Conservation (phyloP, 2,329 filamentous ascomycete genomes). For the Paradendryphiella salina region DNA sequence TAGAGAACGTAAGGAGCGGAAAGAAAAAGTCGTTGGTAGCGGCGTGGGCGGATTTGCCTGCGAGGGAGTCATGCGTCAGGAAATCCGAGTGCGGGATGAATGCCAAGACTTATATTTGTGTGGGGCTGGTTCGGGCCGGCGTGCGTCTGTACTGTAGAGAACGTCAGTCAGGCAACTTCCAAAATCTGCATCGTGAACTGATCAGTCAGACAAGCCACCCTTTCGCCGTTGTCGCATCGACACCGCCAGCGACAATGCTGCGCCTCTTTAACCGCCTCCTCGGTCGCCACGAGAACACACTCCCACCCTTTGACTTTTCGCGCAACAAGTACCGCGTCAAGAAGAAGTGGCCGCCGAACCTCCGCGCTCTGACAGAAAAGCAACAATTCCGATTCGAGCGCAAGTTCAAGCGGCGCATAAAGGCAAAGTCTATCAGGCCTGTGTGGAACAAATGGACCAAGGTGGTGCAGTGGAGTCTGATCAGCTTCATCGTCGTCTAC, state of each 20-base stretch:
- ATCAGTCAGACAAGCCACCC: neutral
- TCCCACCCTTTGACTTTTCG: constrained; percentile 49
- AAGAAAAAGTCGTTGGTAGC: constrained; percentile 2
- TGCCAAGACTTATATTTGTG: constrained; percentile 1
- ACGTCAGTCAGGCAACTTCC: constrained; percentile 20
- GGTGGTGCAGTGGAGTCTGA: constrained; percentile 60
- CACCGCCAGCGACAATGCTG: constrained; percentile 23
- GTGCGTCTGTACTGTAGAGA: constrained; percentile 13
- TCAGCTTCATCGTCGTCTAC: constrained; percentile 59
- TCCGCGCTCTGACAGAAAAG: constrained; percentile 68
- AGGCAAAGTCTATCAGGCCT: constrained; percentile 64
- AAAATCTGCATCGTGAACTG: constrained; percentile 7
- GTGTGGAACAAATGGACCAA: constrained; percentile 67
- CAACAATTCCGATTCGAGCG: constrained; percentile 79
- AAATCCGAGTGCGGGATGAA: constrained; percentile 1
- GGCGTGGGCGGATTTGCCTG: constrained; percentile 1
- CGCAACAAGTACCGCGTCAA: constrained; percentile 66
- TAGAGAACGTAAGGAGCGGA: constrained; percentile 22
- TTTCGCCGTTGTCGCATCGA: constrained; percentile 5
- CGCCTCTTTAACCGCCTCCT: constrained; percentile 55
- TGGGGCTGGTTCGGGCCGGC: constrained; percentile 2
- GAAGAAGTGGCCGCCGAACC: constrained; percentile 78
- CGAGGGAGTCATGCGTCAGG: constrained; percentile 3
- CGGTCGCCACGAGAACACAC: constrained; percentile 47
- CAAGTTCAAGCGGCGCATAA: constrained; percentile 72